Percentiles rank a stretch among this genome's conserved stretches.
Conservation (phyloP, 2,329 filamentous ascomycete species). For the Pleurostoma richardsiae region DNA sequence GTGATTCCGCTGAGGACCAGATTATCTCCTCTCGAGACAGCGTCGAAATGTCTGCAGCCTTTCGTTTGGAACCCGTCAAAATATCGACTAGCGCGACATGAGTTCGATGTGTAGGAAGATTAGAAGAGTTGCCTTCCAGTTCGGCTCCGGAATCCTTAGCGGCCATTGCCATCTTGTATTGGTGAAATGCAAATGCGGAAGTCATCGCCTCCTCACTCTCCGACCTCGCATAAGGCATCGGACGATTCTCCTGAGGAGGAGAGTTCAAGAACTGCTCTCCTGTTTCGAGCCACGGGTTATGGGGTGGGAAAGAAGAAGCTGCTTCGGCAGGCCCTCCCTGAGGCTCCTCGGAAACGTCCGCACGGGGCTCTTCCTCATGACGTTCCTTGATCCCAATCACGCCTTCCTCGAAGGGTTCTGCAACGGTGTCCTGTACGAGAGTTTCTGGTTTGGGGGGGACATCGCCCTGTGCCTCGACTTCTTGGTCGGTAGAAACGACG, state of each 20-base stretch:
- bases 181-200: background rate
- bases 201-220: background rate
- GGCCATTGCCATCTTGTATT: too few relatives aligned
- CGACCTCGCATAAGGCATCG: background rate
- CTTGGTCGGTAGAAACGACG: too few relatives aligned
- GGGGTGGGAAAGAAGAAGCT: too few relatives aligned
- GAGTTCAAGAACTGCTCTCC: slow-evolving; percentile 2
- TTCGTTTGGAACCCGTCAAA: slow-evolving; percentile 2
- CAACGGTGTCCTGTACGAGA: too few relatives aligned
- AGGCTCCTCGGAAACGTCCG: background rate
- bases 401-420: too few relatives aligned
- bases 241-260: background rate
- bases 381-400: too few relatives aligned
- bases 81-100: background rate
- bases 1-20: background rate
- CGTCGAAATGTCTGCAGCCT: slow-evolving; percentile 7
- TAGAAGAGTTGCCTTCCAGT: background rate
- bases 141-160: too few relatives aligned
- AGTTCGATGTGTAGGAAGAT: too few relatives aligned
- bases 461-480: too few relatives aligned
- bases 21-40: background rate
- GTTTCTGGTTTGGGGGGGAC: too few relatives aligned
- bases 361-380: background rate
- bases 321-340: background rate
- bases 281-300: background rate